A percentile compares a stretch with the other conserved stretches of the same genome.
phyloP scores from a whole-genome alignment of 306 rosid genomes.

The Fragaria iinumae region DNA sequence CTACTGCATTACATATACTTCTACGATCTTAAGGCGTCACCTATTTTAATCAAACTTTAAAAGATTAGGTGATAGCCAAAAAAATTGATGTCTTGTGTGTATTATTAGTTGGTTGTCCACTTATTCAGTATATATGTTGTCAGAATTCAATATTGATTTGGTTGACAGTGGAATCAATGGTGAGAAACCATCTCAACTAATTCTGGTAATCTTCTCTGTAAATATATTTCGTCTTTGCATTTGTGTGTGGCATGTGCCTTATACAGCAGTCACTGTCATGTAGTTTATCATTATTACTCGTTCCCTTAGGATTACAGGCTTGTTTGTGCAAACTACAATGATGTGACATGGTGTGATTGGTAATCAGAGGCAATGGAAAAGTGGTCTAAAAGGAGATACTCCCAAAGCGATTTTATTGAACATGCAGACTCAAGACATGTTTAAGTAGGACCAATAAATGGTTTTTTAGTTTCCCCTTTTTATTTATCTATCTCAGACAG shows the following conservation, averaged over 20 bases:
- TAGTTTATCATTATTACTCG: slow-evolving; percentile 23
- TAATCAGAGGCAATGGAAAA: slow-evolving; percentile 39
- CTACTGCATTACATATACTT: neutral
- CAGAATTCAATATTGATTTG: neutral
- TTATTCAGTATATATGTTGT: slow-evolving; percentile 5
- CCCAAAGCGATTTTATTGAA: slow-evolving; percentile 26
- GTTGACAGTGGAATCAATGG: slow-evolving; percentile 17
- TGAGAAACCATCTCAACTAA: slow-evolving; percentile 17
- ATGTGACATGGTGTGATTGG: slow-evolving; percentile 40
- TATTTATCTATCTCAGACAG: slow-evolving; percentile 19
- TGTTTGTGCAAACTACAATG: slow-evolving; percentile 20
- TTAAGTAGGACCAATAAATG: slow-evolving; percentile 24
- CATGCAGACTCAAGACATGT: slow-evolving; percentile 33
- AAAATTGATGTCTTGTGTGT: neutral
- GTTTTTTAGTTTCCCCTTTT: slow-evolving; percentile 9
- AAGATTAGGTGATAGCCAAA: neutral
- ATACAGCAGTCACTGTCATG: slow-evolving; percentile 35
- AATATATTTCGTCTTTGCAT: slow-evolving; percentile 11
- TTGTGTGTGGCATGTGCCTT: slow-evolving; percentile 23
- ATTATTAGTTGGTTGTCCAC: neutral
- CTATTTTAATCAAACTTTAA: neutral
- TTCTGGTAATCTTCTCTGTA: slow-evolving; percentile 26
- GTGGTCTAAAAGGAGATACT: slow-evolving; percentile 30
- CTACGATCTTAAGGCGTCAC: neutral
- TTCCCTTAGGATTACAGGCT: slow-evolving; percentile 27